These are phyloP conservation scores for Citrullus amarus DNA, from an alignment of 306 rosid genomes.

Conservation along the genomic window DNA sequence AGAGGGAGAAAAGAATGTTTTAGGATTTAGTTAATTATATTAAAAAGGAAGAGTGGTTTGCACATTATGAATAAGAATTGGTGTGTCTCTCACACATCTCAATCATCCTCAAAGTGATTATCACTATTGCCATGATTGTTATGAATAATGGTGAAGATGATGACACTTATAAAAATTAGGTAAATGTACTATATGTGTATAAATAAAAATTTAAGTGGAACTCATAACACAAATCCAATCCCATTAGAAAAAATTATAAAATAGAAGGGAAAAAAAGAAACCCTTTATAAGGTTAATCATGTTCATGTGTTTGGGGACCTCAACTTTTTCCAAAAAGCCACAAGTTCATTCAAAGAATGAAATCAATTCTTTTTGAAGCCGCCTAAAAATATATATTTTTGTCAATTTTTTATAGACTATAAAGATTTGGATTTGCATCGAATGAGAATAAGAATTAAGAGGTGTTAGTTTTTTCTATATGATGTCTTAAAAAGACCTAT, in stretches of 20 bases:
- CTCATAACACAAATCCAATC: constrained; percentile 3
- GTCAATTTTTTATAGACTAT: background rate
- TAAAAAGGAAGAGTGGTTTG: background rate
- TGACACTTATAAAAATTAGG: constrained; percentile 10
- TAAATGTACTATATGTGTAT: constrained; percentile 5
- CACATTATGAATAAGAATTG: background rate
- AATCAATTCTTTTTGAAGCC: background rate
- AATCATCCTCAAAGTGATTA: constrained; percentile 13
- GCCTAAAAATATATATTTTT: background rate
- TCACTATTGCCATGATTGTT: constrained; percentile 16
- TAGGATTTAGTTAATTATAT: background rate
- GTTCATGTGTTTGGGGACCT: background rate
- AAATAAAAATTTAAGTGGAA: background rate
- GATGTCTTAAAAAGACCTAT: background rate
- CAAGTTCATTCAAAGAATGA: background rate
- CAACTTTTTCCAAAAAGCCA: background rate
- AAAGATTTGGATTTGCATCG: background rate
- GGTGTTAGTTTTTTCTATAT: background rate
- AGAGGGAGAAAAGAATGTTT: background rate
- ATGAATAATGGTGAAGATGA: constrained; percentile 13
- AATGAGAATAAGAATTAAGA: background rate
- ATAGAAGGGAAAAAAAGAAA: background rate
- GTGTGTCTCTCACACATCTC: background rate
- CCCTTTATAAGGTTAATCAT: background rate
- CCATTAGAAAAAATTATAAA: background rate